Conservation (phyloP, 202 grass and related monocot species). For the Sporobolus alterniflorus region DNA sequence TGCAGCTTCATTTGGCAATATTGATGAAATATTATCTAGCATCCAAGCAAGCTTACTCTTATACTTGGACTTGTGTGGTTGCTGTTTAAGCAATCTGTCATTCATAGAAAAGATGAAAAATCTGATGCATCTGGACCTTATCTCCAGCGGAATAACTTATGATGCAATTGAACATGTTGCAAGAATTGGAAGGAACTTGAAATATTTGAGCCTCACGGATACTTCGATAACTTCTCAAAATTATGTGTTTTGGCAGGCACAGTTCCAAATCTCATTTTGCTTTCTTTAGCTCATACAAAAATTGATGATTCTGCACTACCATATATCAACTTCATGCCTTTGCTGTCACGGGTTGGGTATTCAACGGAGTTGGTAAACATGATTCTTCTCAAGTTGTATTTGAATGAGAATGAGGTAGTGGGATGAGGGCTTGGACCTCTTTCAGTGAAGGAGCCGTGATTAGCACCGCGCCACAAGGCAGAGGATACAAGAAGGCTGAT, state of each 20-base stretch:
- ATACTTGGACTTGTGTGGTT: conserved; percentile 59
- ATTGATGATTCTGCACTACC: conserved; percentile 77
- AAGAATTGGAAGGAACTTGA: conserved; percentile 66
- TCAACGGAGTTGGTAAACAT: no score
- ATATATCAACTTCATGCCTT: conserved; percentile 79
- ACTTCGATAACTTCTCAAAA: conserved; percentile 65
- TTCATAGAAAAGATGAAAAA: conserved; percentile 68
- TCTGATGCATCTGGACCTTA: conserved; percentile 76
- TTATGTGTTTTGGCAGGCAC: conserved; percentile 61
- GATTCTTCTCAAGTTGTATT: no score
- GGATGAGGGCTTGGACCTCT: no score
- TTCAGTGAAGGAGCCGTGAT: no score
- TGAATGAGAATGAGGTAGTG: no score
- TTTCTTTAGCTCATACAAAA: conserved; percentile 74
- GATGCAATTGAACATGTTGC: conserved; percentile 69
- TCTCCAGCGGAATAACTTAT: conserved; percentile 59
- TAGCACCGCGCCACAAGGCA: no score
- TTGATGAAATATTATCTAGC: conserved; percentile 51
- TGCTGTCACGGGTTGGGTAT: no score
- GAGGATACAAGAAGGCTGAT: no score
- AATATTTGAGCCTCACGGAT: conserved; percentile 72
- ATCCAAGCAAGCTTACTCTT: conserved; percentile 58
- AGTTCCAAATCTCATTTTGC: conserved; percentile 60
- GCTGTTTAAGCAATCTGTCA: conserved; percentile 58
- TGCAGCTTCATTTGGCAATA: conserved; percentile 54